A percentile compares a stretch with the other conserved stretches of the same genome.
phyloP scores from a whole-genome alignment of 225 moss, liverwort and hornwort genomes.

The Bryum argenteum region DNA sequence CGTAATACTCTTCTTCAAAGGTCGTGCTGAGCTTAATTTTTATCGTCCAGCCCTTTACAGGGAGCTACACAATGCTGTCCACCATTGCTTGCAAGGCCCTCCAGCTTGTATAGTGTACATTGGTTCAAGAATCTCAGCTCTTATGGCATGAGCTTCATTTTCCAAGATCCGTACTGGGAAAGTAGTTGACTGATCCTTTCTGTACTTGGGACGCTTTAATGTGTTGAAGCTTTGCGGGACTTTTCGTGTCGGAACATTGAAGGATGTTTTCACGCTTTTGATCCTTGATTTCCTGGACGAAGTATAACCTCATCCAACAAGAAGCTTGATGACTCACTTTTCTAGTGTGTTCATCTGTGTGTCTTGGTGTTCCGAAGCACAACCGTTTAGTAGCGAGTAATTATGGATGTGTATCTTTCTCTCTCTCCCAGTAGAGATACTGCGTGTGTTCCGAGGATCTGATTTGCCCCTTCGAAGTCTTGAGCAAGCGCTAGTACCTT shows the following conservation, averaged over 20 bases:
- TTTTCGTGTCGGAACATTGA: not conserved
- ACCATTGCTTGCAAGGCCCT: not conserved
- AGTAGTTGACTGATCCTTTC: not conserved
- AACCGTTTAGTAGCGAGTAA: not conserved
- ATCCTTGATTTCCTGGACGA: not conserved
- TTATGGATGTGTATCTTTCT: constrained; percentile 2
- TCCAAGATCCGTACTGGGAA: constrained; percentile 16
- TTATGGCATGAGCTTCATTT: constrained; percentile 3
- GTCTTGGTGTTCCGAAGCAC: not conserved
- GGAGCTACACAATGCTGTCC: not conserved
- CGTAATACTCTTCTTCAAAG: not conserved
- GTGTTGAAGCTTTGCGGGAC: constrained; percentile 12
- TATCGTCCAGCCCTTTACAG: not conserved
- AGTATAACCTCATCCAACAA: not conserved
- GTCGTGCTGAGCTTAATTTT: constrained; percentile 6
- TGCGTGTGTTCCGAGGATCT: constrained; percentile 1
- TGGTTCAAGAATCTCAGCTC: constrained; percentile 12
- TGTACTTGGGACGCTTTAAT: constrained; percentile 9
- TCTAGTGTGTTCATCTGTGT: constrained; percentile 21
- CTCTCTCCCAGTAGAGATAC: not conserved
- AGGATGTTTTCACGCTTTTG: constrained; percentile 1
- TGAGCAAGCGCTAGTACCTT: not conserved
- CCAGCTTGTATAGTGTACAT: constrained; percentile 3
- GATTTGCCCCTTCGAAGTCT: not conserved
- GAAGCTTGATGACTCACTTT: not conserved